These are phyloP conservation scores for Phaseolus coccineus DNA, from an alignment of 331 rosid species.

Conservation along the genomic window DNA sequence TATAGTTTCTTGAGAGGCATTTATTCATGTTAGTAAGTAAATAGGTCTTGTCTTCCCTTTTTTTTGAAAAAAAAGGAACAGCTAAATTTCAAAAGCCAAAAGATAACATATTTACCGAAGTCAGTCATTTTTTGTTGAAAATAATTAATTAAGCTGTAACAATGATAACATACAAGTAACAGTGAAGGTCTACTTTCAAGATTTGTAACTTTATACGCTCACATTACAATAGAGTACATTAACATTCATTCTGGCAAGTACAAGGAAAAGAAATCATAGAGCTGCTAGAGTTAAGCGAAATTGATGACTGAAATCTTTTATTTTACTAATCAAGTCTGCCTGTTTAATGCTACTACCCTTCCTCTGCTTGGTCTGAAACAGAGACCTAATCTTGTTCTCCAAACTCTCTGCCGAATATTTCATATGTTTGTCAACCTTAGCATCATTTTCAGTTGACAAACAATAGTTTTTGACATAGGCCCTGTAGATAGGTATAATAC, in stretches of 20 bases:
- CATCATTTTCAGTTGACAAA: slow-evolving; percentile 55
- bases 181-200: slow-evolving; percentile 9
- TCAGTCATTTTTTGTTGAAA: background rate
- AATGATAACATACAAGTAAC: background rate
- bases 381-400: slow-evolving; percentile 48
- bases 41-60: background rate
- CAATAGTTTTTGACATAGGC: slow-evolving; percentile 57
- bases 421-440: slow-evolving; percentile 40
- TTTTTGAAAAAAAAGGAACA: background rate
- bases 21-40: background rate
- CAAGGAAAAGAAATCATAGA: background rate
- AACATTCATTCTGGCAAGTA: slow-evolving; percentile 11
- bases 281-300: slow-evolving; percentile 48
- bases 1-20: background rate
- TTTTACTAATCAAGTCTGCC: slow-evolving; percentile 45
- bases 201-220: background rate
- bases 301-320: slow-evolving; percentile 46
- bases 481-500: slow-evolving; percentile 68
- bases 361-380: slow-evolving; percentile 50
- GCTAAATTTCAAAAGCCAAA: background rate
- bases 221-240: slow-evolving; percentile 7
- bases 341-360: slow-evolving; percentile 49
- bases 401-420: slow-evolving; percentile 48
- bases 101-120: background rate
- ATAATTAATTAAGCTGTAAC: background rate